phyloP scores from a whole-genome alignment of 768 basidiomycete species.

The Stropharia rugosoannulata region DNA sequence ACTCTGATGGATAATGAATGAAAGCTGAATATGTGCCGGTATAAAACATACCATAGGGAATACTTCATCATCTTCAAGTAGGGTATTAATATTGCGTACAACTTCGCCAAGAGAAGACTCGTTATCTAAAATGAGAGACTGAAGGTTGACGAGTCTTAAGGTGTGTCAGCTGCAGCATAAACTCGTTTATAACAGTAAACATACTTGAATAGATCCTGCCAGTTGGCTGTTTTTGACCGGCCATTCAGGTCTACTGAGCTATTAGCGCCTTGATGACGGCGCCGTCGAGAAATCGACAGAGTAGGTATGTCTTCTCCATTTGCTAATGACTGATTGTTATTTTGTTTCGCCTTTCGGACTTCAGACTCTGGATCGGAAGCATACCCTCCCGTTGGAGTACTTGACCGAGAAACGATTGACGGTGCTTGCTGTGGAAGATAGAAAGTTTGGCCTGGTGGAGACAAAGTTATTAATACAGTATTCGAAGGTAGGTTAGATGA shows the following conservation, averaged over 20 bases:
- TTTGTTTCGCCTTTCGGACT: conserved; percentile 39
- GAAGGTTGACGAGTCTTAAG: conserved; percentile 50
- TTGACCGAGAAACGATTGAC: conserved; percentile 36
- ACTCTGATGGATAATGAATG: conserved; percentile 38
- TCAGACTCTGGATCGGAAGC: conserved; percentile 71
- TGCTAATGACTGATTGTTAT: conserved; percentile 14
- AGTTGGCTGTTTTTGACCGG: conserved; percentile 48
- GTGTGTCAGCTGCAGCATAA: neutral
- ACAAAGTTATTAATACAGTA: conserved; percentile 64
- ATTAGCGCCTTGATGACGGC: conserved; percentile 27
- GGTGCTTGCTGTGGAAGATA: conserved; percentile 45
- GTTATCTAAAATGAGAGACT: conserved; percentile 51
- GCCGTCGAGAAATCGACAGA: conserved; percentile 27
- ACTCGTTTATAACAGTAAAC: conserved; percentile 22
- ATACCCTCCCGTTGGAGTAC: conserved; percentile 63
- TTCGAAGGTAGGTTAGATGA: conserved; percentile 63
- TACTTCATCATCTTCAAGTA: conserved; percentile 40
- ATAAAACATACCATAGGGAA: conserved; percentile 42
- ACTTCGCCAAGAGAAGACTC: conserved; percentile 48
- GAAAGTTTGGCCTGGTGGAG: conserved; percentile 59
- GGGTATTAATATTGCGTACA: conserved; percentile 44
- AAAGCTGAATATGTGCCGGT: neutral
- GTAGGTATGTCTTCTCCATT: conserved; percentile 13
- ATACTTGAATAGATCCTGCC: conserved; percentile 74
- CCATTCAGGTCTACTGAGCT: conserved; percentile 13